Evolutionary conservation across 2,329 filamentous ascomycete genomes (phyloP).

Genomic region (Calonectria hawksworthii): DNA sequence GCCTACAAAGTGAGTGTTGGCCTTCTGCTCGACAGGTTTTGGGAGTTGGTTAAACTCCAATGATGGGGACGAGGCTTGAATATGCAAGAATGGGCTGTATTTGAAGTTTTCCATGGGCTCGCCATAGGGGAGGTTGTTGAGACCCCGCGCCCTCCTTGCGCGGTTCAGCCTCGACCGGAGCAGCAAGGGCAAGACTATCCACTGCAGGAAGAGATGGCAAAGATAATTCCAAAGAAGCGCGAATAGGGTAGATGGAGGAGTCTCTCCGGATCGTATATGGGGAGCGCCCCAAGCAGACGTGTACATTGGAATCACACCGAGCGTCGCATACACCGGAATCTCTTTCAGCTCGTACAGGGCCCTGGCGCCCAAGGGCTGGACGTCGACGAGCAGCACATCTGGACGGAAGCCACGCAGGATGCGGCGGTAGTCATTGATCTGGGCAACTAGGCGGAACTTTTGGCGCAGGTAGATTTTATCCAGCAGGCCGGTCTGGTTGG

Average conservation of each 20-base stretch:
- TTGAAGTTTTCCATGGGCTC: constrained; percentile 50
- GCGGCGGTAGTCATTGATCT: constrained; percentile 53
- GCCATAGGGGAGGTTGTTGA: constrained; percentile 46
- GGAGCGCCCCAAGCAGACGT: constrained; percentile 48
- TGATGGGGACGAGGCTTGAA: constrained; percentile 52
- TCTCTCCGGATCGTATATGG: constrained; percentile 49
- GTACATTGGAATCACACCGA: constrained; percentile 57
- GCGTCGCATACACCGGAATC: constrained; percentile 52
- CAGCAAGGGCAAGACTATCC: constrained; percentile 44
- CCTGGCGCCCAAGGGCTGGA: constrained; percentile 54
- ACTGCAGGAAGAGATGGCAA: constrained; percentile 45
- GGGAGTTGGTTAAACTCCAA: constrained; percentile 50
- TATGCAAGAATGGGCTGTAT: constrained; percentile 55
- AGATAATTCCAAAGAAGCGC: constrained; percentile 46
- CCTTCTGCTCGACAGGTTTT: constrained; percentile 35
- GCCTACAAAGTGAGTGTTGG: constrained; percentile 49
- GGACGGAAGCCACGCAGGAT: constrained; percentile 46
- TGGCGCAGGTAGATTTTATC: constrained; percentile 46
- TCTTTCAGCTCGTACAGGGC: constrained; percentile 53
- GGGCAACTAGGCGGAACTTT: constrained; percentile 49
- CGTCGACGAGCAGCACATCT: constrained; percentile 54
- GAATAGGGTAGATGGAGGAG: constrained; percentile 46
- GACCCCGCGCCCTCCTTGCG: constrained; percentile 47
- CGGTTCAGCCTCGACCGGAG: constrained; percentile 49
- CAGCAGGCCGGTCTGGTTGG: constrained; percentile 49